phyloP scores from a whole-genome alignment of 2,329 filamentous ascomycete genomes.

The Ophiosphaerella herpotricha region DNA sequence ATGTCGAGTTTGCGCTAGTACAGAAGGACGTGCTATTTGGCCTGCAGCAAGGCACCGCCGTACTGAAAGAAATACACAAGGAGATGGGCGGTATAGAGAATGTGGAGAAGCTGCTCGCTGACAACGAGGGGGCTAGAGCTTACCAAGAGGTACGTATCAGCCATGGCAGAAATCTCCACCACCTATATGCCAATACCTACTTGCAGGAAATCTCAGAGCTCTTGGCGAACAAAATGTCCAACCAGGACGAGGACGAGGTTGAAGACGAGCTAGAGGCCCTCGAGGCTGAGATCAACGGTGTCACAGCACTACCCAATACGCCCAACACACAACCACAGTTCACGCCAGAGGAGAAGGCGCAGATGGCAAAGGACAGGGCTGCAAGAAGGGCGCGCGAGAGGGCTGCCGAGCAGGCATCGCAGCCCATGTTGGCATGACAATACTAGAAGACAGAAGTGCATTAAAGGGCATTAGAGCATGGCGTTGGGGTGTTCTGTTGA shows the following conservation, averaged over 20 bases:
- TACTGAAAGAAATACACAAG: slow-evolving; percentile 86
- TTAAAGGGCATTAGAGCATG: slow-evolving; percentile 39
- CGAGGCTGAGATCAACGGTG: slow-evolving; percentile 64
- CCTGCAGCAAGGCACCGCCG: slow-evolving; percentile 85
- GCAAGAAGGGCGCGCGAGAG: slow-evolving; percentile 39
- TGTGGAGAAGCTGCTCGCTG: slow-evolving; percentile 93
- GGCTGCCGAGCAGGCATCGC: slow-evolving; percentile 36
- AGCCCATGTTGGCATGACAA: slow-evolving; percentile 44
- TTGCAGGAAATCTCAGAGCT: slow-evolving; percentile 86
- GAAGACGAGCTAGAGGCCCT: slow-evolving; percentile 91
- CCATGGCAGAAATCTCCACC: background rate
- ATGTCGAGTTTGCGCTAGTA: slow-evolving; percentile 93
- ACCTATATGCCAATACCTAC: slow-evolving; percentile 4
- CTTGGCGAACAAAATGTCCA: slow-evolving; percentile 84
- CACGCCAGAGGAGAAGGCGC: slow-evolving; percentile 33
- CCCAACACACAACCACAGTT: slow-evolving; percentile 41
- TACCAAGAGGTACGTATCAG: slow-evolving; percentile 75
- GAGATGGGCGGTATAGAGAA: slow-evolving; percentile 96
- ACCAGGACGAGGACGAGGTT: slow-evolving; percentile 95
- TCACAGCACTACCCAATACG: slow-evolving; percentile 46
- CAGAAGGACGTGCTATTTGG: slow-evolving; percentile 97
- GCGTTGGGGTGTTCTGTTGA: slow-evolving; percentile 32
- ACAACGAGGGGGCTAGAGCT: slow-evolving; percentile 84
- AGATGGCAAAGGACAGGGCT: slow-evolving; percentile 39
- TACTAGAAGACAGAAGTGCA: slow-evolving; percentile 8